A percentile compares a stretch with the other conserved stretches of the same genome.
phyloP scores from a whole-genome alignment of 2,329 filamentous ascomycete species.

The Dothideomycetes sp. region DNA sequence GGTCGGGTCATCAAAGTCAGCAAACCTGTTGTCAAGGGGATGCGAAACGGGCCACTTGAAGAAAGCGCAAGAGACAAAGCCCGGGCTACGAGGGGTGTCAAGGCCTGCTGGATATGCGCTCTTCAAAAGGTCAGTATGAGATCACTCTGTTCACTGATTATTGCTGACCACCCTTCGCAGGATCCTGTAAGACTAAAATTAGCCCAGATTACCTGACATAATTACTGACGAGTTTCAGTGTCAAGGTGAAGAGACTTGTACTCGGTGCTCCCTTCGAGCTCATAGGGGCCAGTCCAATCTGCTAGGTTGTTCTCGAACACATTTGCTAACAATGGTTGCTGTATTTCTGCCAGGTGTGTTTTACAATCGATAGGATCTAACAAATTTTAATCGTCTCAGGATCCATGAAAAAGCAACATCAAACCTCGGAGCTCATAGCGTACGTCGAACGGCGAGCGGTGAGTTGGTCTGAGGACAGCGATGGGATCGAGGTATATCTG shows the following conservation, averaged over 20 bases:
- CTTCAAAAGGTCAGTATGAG: slow-evolving; percentile 31
- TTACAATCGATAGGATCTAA: not conserved
- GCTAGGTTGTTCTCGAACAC: slow-evolving; percentile 34
- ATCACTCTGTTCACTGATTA: slow-evolving; percentile 26
- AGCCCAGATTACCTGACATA: too few relatives aligned
- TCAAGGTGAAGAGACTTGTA: slow-evolving; percentile 18
- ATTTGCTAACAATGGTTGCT: slow-evolving; percentile 30
- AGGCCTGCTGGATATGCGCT: slow-evolving; percentile 37
- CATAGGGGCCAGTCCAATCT: slow-evolving; percentile 27
- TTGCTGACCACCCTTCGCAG: not conserved
- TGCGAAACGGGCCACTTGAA: slow-evolving; percentile 20
- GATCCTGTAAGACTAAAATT: slow-evolving; percentile 2
- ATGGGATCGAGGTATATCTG: slow-evolving; percentile 28
- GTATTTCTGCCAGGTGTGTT: slow-evolving; percentile 29
- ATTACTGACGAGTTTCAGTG: slow-evolving; percentile 21
- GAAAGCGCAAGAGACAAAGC: slow-evolving; percentile 29
- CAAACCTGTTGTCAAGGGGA: slow-evolving; percentile 1
- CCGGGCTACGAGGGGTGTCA: slow-evolving; percentile 33
- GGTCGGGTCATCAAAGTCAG: too few relatives aligned
- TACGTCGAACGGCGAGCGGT: slow-evolving; percentile 31
- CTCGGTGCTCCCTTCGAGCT: slow-evolving; percentile 20
- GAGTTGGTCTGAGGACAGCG: slow-evolving; percentile 21
- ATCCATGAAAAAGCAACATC: slow-evolving; percentile 6
- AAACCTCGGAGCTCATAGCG: slow-evolving; percentile 15
- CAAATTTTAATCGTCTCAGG: not conserved